Percentiles rank a stretch among this genome's conserved stretches.
Conservation (phyloP, 2,329 filamentous ascomycete genomes). For the Penicillium nordicum region DNA sequence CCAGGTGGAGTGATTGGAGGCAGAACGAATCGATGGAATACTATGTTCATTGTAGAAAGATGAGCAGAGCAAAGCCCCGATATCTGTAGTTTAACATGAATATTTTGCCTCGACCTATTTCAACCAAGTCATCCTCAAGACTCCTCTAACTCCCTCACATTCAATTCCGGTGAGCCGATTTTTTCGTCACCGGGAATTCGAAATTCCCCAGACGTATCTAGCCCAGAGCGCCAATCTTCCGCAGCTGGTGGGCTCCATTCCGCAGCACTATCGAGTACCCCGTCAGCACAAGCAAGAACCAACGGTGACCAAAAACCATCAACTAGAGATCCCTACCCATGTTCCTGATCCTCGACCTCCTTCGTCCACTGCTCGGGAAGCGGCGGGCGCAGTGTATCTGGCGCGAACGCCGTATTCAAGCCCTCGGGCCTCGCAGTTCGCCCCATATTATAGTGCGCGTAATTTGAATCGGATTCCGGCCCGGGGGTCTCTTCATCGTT, state of each 20-base stretch:
- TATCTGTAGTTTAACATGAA: neutral
- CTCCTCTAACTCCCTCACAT: neutral
- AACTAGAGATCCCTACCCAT: neutral
- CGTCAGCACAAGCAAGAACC: neutral
- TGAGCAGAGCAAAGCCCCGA: neutral
- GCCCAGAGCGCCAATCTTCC: neutral
- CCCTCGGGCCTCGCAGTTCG: neutral
- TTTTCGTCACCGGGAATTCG: neutral
- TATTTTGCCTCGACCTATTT: neutral
- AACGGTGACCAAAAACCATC: neutral
- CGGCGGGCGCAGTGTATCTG: neutral
- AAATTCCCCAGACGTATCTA: neutral
- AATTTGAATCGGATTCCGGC: neutral
- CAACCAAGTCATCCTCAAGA: neutral
- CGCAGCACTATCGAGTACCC: neutral
- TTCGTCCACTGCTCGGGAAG: conserved; percentile 6
- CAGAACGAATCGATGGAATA: neutral
- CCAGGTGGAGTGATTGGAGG: neutral
- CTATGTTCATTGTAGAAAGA: neutral
- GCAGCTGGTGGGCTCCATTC: neutral
- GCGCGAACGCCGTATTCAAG: neutral
- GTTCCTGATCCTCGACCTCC: neutral
- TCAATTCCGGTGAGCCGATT: neutral
- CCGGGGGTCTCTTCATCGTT: neutral
- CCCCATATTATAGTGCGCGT: neutral